phyloP scores from a whole-genome alignment of 208 protist species.

The Leishmania guyanensis region DNA sequence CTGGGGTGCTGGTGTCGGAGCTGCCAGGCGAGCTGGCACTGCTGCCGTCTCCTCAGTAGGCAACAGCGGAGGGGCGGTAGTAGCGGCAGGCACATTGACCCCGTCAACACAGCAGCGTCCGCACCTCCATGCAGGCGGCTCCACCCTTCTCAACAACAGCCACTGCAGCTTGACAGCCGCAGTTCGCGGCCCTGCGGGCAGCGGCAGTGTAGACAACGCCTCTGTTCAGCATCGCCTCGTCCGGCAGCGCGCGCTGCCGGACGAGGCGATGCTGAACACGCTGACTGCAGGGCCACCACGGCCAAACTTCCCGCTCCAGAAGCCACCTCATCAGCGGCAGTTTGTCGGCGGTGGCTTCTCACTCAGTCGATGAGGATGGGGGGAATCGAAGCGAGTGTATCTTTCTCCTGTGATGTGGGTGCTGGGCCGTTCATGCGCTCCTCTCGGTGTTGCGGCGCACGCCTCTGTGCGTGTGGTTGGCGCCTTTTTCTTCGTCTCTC shows the following conservation, averaged over 20 bases:
- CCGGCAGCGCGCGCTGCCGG: background rate
- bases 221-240: background rate
- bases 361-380: slow-evolving; percentile 29
- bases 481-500: background rate
- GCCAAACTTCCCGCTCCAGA: slow-evolving; percentile 69
- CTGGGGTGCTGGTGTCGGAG: slow-evolving; percentile 30
- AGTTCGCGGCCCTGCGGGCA: background rate
- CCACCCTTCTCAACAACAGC: background rate
- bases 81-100: background rate
- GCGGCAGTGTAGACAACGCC: background rate
- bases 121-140: background rate
- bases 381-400: background rate
- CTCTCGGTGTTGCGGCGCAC: background rate
- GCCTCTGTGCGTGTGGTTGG: background rate
- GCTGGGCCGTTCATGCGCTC: background rate
- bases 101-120: background rate
- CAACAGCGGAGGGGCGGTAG: background rate
- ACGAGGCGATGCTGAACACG: slow-evolving; percentile 21
- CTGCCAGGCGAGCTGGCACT: background rate
- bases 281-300: slow-evolving; percentile 61
- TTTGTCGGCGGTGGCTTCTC: slow-evolving; percentile 87
- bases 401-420: background rate
- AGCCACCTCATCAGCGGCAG: slow-evolving; percentile 50
- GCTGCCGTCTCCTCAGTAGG: background rate
- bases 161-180: background rate